Evolutionary conservation across 2,329 filamentous ascomycete genomes (phyloP).

Genomic region (Coniochaeta hoffmannii): DNA sequence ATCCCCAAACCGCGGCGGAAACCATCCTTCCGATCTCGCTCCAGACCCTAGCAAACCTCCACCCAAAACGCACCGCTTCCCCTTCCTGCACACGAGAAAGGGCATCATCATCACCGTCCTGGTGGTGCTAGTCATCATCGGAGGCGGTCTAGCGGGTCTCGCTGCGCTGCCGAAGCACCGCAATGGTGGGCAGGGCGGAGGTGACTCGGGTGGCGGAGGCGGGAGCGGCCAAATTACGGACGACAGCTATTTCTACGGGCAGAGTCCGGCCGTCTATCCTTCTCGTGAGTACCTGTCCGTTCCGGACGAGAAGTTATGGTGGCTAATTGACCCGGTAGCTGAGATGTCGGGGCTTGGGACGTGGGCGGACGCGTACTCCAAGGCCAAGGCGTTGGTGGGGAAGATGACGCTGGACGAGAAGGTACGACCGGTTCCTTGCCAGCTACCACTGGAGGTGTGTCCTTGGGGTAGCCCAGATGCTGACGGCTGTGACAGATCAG

Average conservation of each 20-base stretch:
- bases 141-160: slow-evolving; percentile 25
- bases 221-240: slow-evolving; percentile 21
- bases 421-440: slow-evolving; percentile 26
- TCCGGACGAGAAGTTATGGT: not conserved
- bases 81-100: slow-evolving; percentile 21
- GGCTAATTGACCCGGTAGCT: slow-evolving; percentile 24
- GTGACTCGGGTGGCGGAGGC: not conserved
- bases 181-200: not conserved
- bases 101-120: slow-evolving; percentile 18
- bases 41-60: not conserved
- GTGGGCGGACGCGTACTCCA: slow-evolving; percentile 61
- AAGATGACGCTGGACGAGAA: slow-evolving; percentile 72
- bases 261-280: slow-evolving; percentile 42
- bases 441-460: not conserved
- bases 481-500: slow-evolving; percentile 40
- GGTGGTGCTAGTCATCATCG: slow-evolving; percentile 23
- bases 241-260: slow-evolving; percentile 40
- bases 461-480: not conserved
- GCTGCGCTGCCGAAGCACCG: slow-evolving; percentile 19
- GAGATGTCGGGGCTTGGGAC: slow-evolving; percentile 51
- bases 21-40: not conserved
- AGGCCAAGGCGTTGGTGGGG: slow-evolving; percentile 61
- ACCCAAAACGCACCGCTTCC: slow-evolving; percentile 13
- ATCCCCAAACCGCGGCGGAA: not conserved
- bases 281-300: slow-evolving; percentile 33